Base-by-base conservation (phyloP, 2,329 filamentous ascomycete genomes). In the Ceratocystis destructans region DNA sequence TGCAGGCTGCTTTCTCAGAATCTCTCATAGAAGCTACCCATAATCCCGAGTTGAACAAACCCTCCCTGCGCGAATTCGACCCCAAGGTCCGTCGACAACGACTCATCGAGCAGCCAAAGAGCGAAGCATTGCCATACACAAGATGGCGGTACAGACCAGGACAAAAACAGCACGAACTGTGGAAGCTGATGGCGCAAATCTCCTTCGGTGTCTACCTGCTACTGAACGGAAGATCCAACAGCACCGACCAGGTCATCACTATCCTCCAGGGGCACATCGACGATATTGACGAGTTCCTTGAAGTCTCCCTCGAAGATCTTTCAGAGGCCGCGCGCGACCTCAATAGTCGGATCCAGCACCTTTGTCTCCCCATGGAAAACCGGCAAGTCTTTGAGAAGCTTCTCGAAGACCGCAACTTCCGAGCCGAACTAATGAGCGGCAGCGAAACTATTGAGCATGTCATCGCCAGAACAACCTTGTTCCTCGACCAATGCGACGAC, bases 361-460 rank as follows among this genome's bases (percentile, higher is more conserved):
- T 97, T 64, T 88, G 87, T 72, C 77, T 96, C 50, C 92, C 93
- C 1, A 85, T 97, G 76, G 83, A 89, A 70, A 94, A 96, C 71
- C 82, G 90, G 59, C 79, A 83, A 25, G 85, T 90, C 5, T 96
- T 97, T 72, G 89, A 96, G 74, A 83, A 84, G 69, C 94, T 97
- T 83, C 80, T 97, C 62, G 87, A 91, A 73, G 90, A 96, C 72
- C 85, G 88, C 69, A 81, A 82, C 64, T 97, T 96, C 74, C 86
- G 93, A 17, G 78, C 85, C 20, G 87, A 93, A 71, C 89, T 97
- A 64, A 80, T 96, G 46, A 85, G 87, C 62, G 90, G 92, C 64
- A 96, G 96, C 72, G 87, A 94, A 71, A 89, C 88, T 74, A 96
- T 97, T 69, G 91, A 96, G 72, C 88, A 91, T 74, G 90, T 96